Evolutionary conservation across 345 rosid genomes (phyloP).

Genomic region (Fremontodendron californicum): DNA sequence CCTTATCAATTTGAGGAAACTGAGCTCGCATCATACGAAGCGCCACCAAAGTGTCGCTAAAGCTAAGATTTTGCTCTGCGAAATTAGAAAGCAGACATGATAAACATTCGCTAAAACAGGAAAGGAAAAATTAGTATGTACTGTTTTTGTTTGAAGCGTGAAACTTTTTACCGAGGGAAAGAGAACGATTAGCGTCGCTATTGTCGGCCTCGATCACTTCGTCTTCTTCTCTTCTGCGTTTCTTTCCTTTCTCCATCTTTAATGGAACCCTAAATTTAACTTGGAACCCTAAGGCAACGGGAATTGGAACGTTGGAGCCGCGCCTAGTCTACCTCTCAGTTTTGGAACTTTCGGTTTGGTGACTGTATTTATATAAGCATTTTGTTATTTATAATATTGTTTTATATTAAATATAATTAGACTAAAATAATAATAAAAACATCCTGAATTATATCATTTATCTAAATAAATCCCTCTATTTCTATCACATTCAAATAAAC

Average conservation of each 20-base stretch:
- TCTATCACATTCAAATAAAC: too few species aligned
- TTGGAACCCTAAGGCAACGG: neutral
- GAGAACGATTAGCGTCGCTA: neutral
- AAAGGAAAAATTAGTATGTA: neutral
- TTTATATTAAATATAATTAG: too few species aligned
- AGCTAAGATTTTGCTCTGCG: slow-evolving; percentile 69
- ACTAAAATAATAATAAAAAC: too few species aligned
- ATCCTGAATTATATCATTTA: too few species aligned
- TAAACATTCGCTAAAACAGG: neutral
- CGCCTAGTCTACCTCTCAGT: neutral
- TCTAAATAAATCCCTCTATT: too few species aligned
- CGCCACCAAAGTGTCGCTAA: slow-evolving; percentile 78
- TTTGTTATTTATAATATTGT: too few species aligned
- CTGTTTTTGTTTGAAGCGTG: neutral
- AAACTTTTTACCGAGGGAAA: neutral
- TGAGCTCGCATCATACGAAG: slow-evolving; percentile 91
- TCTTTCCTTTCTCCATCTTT: slow-evolving; percentile 22
- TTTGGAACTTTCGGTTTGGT: neutral
- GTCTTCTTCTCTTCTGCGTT: slow-evolving; percentile 16
- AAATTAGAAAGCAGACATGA: neutral
- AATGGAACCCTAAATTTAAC: neutral
- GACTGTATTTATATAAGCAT: neutral
- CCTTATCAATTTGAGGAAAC: slow-evolving; percentile 80
- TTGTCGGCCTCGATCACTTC: slow-evolving; percentile 25
- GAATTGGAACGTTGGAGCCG: neutral